A percentile compares a stretch with the other conserved stretches of the same genome.
These are phyloP conservation scores for Bacterosira constricta DNA, from an alignment of 108 stramenopile species.

Conservation along the genomic window DNA sequence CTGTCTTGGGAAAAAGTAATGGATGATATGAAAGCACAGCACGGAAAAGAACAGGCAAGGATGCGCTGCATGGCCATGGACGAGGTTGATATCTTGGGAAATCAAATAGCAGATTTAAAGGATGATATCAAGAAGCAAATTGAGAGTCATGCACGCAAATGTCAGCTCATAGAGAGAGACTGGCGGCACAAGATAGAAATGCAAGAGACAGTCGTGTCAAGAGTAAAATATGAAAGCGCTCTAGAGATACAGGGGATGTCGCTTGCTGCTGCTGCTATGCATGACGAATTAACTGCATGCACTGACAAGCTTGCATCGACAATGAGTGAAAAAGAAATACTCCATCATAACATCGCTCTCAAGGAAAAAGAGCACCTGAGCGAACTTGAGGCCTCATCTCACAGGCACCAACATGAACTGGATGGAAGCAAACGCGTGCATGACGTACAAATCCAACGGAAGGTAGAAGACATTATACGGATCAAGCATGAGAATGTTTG, in stretches of 20 bases:
- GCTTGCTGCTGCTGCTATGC: background rate
- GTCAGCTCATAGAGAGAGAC: conserved; percentile 12
- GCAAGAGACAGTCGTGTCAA: conserved; percentile 21
- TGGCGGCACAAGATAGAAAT: conserved; percentile 14
- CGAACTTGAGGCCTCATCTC: conserved; percentile 1
- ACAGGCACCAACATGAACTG: conserved; percentile 5
- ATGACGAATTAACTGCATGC: background rate
- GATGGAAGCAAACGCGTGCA: conserved; percentile 14
- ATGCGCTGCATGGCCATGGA: conserved; percentile 13
- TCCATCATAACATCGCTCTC: background rate
- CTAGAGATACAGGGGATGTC: conserved; percentile 22
- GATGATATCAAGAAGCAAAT: conserved; percentile 19
- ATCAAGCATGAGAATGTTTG: conserved; percentile 14
- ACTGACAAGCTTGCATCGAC: conserved; percentile 16
- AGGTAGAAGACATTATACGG: background rate
- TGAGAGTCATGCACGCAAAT: conserved; percentile 8
- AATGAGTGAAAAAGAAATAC: conserved; percentile 5
- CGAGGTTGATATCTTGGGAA: conserved; percentile 19
- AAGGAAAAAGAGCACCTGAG: background rate
- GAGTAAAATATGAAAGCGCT: conserved; percentile 25
- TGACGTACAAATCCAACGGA: conserved; percentile 11
- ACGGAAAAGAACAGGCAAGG: conserved; percentile 18
- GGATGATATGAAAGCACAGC: conserved; percentile 30
- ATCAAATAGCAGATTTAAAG: conserved; percentile 18
- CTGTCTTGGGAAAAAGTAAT: conserved; percentile 31